Base-by-base conservation (phyloP, 129 eudicot genomes). In the Pittosporum tobira region DNA sequence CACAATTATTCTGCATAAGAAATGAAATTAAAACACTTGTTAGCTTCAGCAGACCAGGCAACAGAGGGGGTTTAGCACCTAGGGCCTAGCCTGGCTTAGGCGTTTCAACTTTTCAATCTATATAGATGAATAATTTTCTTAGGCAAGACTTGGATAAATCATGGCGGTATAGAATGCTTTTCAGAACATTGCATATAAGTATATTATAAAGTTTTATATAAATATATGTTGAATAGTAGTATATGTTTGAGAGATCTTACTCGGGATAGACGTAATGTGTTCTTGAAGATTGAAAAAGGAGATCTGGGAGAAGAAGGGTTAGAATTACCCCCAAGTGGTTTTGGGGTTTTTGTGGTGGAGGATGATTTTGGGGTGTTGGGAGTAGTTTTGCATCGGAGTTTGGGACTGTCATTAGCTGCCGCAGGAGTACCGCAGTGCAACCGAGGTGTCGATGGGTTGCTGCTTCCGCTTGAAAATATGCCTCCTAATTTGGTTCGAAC, bases 231-330 rank as follows among this genome's bases (percentile, higher is more conserved):
- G 21, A 48, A 48, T 18, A 3, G 26, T 15, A 3, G 10, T 22
- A 22, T 13, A 13, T 23, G 11, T n/a, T n/a, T 1, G 13, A 12
- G 37, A 1, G 24, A 21, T 59, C 88, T 75, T 77, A 91, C 96
- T 68, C 75, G 81, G 58, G 94, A 71, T 38, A 79, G 75, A 21
- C 96, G 94, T 28, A 91, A 76, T 1, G 85, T 73, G 78, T 56
- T 78, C 74, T 77, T 87, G 72, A 91, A 73, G 68, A 91, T 76
- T 22, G 96, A 79, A 68, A 91, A 91, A 24, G 99, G 96, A 64
- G 99, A 91, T 79, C 98, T 88, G 1, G 98, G 98, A 54, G 94
- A 83, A 5, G 96, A 76, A 24, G 95, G 86, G 51, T 83, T 79
- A 2, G 82, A 77, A 19, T 23, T 22, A 51, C 69, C 66, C 1